Conservation (phyloP, 139 green algal species). For the Picochlorum sp. region DNA sequence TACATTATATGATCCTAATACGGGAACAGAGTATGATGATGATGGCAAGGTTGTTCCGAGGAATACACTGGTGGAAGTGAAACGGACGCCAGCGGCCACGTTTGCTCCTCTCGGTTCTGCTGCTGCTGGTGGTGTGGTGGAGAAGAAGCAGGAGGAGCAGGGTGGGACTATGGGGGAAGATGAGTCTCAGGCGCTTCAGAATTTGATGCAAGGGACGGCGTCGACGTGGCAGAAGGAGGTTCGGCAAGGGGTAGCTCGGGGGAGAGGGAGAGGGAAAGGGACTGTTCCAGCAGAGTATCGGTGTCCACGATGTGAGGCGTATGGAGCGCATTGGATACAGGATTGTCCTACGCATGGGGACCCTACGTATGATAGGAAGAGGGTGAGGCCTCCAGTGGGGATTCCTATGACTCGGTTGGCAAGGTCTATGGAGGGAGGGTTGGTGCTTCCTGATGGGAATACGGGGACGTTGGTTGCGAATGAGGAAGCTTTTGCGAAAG, state of each 20-base stretch:
- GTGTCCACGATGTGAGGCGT: conserved; percentile 29
- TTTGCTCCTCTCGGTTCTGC: conserved; percentile 24
- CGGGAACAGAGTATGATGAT: conserved; percentile 44
- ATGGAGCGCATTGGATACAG: conserved; percentile 41
- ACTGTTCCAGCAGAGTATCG: conserved; percentile 21
- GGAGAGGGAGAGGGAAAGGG: conserved; percentile 13
- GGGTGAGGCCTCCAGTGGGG: conserved; percentile 46
- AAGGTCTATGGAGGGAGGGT: conserved; percentile 37
- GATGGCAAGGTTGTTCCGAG: conserved; percentile 55
- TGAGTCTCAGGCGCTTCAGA: conserved; percentile 21
- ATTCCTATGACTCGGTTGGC: conserved; percentile 53
- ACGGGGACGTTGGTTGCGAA: conserved; percentile 43
- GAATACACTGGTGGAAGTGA: conserved; percentile 53
- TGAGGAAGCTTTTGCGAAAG: conserved; percentile 39
- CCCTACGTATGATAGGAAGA: conserved; percentile 39
- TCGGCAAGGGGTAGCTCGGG: conserved; percentile 25
- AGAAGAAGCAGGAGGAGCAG: background rate
- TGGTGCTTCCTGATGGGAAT: conserved; percentile 48
- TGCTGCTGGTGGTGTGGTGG: background rate
- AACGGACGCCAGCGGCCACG: conserved; percentile 37
- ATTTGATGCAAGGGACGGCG: conserved; percentile 19
- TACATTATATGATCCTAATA: conserved; percentile 48
- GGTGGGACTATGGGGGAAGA: conserved; percentile 18
- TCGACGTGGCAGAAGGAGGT: conserved; percentile 27
- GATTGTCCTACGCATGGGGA: conserved; percentile 70